Conservation (phyloP, 2,329 filamentous ascomycete genomes). For the Trichophyton simii region DNA sequence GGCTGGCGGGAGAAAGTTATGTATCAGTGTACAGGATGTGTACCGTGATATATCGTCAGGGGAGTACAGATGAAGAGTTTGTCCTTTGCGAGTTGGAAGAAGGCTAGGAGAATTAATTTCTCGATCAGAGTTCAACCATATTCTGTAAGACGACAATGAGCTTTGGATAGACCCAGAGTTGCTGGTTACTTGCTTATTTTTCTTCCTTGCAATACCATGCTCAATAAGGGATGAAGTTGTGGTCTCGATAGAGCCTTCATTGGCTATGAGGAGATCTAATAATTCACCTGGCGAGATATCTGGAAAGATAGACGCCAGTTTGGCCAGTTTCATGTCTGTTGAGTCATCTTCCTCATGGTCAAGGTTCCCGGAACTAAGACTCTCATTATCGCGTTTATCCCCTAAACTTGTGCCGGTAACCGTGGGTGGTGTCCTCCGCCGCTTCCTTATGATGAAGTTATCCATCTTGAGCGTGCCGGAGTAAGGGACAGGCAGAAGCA, state of each 20-base stretch:
- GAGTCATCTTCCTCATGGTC: constrained; percentile 49
- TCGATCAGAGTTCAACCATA: constrained; percentile 12
- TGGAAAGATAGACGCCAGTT: constrained; percentile 67
- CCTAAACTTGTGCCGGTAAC: background rate
- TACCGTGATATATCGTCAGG: constrained; percentile 67
- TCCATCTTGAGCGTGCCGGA: background rate
- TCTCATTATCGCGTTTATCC: too few relatives aligned
- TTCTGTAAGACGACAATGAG: constrained; percentile 41
- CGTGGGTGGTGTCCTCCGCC: background rate
- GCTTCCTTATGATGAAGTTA: background rate
- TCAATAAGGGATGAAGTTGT: constrained; percentile 46
- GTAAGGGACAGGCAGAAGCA: background rate
- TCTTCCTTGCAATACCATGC: constrained; percentile 13
- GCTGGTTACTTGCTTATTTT: constrained; percentile 27
- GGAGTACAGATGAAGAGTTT: constrained; percentile 71
- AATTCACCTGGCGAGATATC: constrained; percentile 51
- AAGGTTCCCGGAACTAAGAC: background rate
- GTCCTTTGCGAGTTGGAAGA: constrained; percentile 57
- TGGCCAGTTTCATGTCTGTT: constrained; percentile 79
- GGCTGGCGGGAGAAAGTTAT: constrained; percentile 67
- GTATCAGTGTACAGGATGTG: constrained; percentile 83
- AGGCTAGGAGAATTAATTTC: constrained; percentile 22
- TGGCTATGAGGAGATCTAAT: constrained; percentile 64
- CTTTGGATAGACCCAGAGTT: constrained; percentile 45
- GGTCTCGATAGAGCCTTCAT: constrained; percentile 61